Percentiles rank a stretch among this genome's conserved stretches.
phyloP scores from a whole-genome alignment of 2,329 filamentous ascomycete genomes.

The Coleophoma cylindrospora region DNA sequence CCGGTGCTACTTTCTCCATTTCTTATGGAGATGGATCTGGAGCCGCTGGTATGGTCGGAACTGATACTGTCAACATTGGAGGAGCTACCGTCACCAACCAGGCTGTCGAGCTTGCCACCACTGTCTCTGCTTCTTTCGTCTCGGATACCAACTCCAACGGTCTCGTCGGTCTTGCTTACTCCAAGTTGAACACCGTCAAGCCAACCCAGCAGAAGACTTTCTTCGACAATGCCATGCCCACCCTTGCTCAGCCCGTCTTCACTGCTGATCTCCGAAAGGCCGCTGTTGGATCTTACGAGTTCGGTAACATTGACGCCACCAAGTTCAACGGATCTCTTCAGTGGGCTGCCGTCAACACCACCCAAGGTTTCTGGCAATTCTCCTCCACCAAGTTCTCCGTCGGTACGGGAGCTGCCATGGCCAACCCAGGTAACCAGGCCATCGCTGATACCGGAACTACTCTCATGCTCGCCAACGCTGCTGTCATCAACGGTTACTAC shows the following conservation, averaged over 20 bases:
- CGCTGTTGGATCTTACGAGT: slow-evolving; percentile 44
- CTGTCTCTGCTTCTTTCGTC: slow-evolving; percentile 27
- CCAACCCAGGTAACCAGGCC: slow-evolving; percentile 48
- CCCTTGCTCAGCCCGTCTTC: slow-evolving; percentile 49
- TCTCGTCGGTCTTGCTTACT: slow-evolving; percentile 54
- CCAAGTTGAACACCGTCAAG: slow-evolving; percentile 28
- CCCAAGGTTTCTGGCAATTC: slow-evolving; percentile 52
- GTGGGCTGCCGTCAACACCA: slow-evolving; percentile 43
- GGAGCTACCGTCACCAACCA: slow-evolving; percentile 26
- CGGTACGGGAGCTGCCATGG: slow-evolving; percentile 45
- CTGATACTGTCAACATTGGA: slow-evolving; percentile 29
- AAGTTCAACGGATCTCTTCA: slow-evolving; percentile 49
- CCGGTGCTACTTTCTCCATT: slow-evolving; percentile 26
- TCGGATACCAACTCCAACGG: slow-evolving; percentile 42
- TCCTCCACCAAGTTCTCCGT: slow-evolving; percentile 43
- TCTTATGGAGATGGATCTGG: slow-evolving; percentile 33
- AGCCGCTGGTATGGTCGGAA: slow-evolving; percentile 29
- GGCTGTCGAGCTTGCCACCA: slow-evolving; percentile 28
- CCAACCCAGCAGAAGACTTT: slow-evolving; percentile 28
- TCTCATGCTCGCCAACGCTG: slow-evolving; percentile 30
- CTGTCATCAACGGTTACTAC: slow-evolving; percentile 35
- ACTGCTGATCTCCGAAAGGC: slow-evolving; percentile 47
- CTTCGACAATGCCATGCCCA: slow-evolving; percentile 26
- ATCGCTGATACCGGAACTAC: slow-evolving; percentile 39
- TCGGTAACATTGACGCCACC: slow-evolving; percentile 47